phyloP scores from a whole-genome alignment of 495 filamentous ascomycete genomes.

The Xylaria cubensis region DNA sequence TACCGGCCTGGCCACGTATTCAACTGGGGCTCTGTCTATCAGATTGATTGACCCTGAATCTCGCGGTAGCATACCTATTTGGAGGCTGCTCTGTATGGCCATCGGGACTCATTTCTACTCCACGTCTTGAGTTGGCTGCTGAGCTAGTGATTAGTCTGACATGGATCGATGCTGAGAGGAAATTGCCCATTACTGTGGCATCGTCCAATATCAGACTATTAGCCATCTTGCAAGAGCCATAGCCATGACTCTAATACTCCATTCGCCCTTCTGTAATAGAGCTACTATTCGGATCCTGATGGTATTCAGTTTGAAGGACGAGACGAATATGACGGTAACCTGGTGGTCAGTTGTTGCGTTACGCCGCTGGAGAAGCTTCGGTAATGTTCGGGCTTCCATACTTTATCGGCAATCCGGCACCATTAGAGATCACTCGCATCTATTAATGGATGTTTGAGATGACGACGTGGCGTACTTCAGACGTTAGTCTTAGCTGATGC shows the following conservation, averaged over 20 bases:
- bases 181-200: slow-evolving; percentile 38
- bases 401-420: background rate
- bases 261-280: slow-evolving; percentile 50
- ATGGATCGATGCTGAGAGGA: slow-evolving; percentile 51
- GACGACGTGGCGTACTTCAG: background rate
- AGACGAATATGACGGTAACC: slow-evolving; percentile 57
- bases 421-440: background rate
- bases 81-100: slow-evolving; percentile 47
- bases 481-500: background rate
- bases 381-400: background rate
- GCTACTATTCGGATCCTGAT: slow-evolving; percentile 31
- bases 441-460: background rate
- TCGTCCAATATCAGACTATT: slow-evolving; percentile 53
- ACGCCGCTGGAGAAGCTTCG: background rate
- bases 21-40: slow-evolving; percentile 60
- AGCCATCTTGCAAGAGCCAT: slow-evolving; percentile 60
- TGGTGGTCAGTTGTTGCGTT: slow-evolving; percentile 37
- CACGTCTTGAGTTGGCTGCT: slow-evolving; percentile 48
- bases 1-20: slow-evolving; percentile 44
- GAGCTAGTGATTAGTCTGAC: slow-evolving; percentile 63
- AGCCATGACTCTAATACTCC: slow-evolving; percentile 50
- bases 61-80: slow-evolving; percentile 46
- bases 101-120: slow-evolving; percentile 62
- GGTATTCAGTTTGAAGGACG: slow-evolving; percentile 51
- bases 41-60: slow-evolving; percentile 44